A percentile compares a stretch with the other conserved stretches of the same genome.
phyloP scores from a whole-genome alignment of 2,329 filamentous ascomycete species.

The Epichloe coenophiala region DNA sequence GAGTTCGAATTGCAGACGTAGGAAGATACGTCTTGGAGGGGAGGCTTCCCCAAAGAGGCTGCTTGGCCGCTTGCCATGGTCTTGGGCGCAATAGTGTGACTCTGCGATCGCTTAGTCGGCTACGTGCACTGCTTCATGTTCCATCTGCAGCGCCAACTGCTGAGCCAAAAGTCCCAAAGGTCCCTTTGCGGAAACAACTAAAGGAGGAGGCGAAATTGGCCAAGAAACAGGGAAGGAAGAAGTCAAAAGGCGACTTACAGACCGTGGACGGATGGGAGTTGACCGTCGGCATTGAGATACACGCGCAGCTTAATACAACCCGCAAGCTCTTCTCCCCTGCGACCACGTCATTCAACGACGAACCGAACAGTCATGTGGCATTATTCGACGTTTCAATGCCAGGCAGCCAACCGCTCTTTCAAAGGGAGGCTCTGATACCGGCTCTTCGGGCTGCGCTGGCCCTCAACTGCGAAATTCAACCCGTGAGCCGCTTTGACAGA shows the following conservation, averaged over 20 bases:
- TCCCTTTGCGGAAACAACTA: slow-evolving; percentile 56
- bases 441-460: slow-evolving; percentile 83
- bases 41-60: slow-evolving; percentile 2
- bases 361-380: slow-evolving; percentile 76
- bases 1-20: slow-evolving; percentile 1
- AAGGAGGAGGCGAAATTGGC: slow-evolving; percentile 59
- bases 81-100: not conserved
- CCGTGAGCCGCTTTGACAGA: slow-evolving; percentile 72
- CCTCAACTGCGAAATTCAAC: slow-evolving; percentile 65
- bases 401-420: slow-evolving; percentile 77
- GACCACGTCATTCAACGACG: slow-evolving; percentile 47
- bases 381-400: slow-evolving; percentile 83
- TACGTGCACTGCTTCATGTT: not conserved
- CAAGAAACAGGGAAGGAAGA: slow-evolving; percentile 47
- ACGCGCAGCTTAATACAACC: slow-evolving; percentile 83
- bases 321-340: slow-evolving; percentile 81
- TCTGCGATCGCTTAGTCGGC: not conserved
- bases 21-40: slow-evolving; percentile 4
- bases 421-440: slow-evolving; percentile 69
- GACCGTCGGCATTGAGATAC: slow-evolving; percentile 92
- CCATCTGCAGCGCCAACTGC: slow-evolving; percentile 8
- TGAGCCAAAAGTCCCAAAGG: slow-evolving; percentile 10
- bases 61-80: not conserved
- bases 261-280: slow-evolving; percentile 68
- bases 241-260: slow-evolving; percentile 32